phyloP scores from a whole-genome alignment of 2,329 filamentous ascomycete species.

The Verticillium alfalfae region DNA sequence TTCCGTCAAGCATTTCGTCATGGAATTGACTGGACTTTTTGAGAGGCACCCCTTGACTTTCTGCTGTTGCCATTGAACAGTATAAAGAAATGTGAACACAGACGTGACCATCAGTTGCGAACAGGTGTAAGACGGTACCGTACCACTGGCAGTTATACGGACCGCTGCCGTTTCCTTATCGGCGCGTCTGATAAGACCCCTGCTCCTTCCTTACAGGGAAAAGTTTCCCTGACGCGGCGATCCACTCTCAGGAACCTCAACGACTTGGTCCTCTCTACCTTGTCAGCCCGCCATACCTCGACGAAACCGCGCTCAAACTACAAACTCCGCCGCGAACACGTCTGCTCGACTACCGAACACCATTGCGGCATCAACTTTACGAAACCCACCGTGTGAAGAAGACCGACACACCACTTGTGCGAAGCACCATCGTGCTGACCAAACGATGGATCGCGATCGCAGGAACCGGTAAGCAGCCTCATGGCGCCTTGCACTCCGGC shows the following conservation, averaged over 20 bases:
- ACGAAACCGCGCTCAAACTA: neutral
- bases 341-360: neutral
- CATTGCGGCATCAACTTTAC: neutral
- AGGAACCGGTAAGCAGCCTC: neutral
- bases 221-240: neutral
- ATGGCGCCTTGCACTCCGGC: neutral
- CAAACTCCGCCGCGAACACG: neutral
- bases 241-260: neutral
- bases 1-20: neutral
- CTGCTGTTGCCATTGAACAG: too few relatives aligned
- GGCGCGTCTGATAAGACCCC: neutral
- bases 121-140: too few relatives aligned
- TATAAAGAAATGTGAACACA: too few relatives aligned
- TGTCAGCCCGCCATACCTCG: neutral
- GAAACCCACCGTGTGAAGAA: neutral
- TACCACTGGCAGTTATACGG: neutral
- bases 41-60: neutral
- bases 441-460: constrained; percentile 1
- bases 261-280: neutral
- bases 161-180: neutral
- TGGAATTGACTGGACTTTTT: neutral
- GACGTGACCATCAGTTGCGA: too few relatives aligned
- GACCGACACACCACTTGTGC: neutral
- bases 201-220: neutral
- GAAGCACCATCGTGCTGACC: neutral